Evolutionary conservation across 495 filamentous ascomycete genomes (phyloP).

Genomic region (Penicillium pancosmium): DNA sequence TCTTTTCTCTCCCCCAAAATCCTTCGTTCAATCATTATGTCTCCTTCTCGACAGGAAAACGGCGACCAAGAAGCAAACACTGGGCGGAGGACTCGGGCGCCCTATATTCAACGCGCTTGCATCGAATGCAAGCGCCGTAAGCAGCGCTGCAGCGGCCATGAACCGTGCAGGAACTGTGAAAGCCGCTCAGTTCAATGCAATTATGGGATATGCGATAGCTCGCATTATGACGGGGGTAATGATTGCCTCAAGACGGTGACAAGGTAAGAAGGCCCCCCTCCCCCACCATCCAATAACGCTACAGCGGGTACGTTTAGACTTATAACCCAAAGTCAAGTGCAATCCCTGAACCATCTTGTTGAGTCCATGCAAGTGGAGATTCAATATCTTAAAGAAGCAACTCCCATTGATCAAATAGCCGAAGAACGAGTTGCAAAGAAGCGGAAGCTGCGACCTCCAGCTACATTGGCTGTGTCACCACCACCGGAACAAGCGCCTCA

Average conservation of each 20-base stretch:
- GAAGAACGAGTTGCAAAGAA: not conserved
- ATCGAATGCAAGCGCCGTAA: slow-evolving; percentile 1
- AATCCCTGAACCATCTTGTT: not conserved
- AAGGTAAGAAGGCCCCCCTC: not conserved
- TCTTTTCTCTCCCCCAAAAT: not conserved
- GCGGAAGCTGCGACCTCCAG: not conserved
- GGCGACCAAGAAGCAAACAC: not conserved
- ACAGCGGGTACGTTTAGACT: too few species aligned
- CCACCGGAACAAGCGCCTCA: not conserved
- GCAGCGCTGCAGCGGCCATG: not conserved
- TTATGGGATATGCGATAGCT: not conserved
- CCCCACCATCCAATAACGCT: too few species aligned
- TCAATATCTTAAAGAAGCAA: not conserved
- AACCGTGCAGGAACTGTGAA: not conserved
- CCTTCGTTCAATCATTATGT: not conserved
- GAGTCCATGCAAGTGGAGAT: not conserved
- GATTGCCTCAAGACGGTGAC: not conserved
- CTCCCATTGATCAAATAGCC: too few species aligned
- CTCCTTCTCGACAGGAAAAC: not conserved
- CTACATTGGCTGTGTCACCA: not conserved
- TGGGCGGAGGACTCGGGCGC: not conserved
- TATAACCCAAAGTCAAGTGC: not conserved
- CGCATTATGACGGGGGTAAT: not conserved
- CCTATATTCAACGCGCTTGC: not conserved
- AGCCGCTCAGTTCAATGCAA: not conserved